phyloP scores from a whole-genome alignment of 768 basidiomycete species.

The Auriscalpium orientale region DNA sequence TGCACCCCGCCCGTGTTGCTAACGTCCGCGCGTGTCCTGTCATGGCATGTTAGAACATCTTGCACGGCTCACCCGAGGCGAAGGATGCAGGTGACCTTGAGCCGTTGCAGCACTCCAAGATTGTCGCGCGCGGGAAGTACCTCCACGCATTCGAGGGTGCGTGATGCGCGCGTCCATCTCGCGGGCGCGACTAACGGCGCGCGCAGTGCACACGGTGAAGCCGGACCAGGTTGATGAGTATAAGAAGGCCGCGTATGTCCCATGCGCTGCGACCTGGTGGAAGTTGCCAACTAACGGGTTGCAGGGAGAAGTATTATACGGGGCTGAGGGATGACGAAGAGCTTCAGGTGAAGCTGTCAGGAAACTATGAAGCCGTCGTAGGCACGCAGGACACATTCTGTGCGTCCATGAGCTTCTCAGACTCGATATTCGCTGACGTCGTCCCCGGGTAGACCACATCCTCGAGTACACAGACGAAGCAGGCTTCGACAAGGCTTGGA shows the following conservation, averaged over 20 bases:
- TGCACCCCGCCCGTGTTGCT: conserved; percentile 14
- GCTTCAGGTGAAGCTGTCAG: conserved; percentile 81
- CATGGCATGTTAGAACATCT: conserved; percentile 47
- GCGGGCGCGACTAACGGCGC: conserved; percentile 1
- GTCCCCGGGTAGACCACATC: conserved; percentile 45
- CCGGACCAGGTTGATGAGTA: conserved; percentile 79
- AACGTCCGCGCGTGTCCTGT: conserved; percentile 17
- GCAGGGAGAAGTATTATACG: conserved; percentile 77
- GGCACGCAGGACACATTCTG: conserved; percentile 87
- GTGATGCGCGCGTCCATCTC: conserved; percentile 18
- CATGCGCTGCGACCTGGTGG: background rate
- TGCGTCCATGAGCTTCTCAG: conserved; percentile 19
- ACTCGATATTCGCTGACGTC: background rate
- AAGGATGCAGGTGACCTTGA: conserved; percentile 75
- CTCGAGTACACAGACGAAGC: conserved; percentile 92
- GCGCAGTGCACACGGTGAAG: conserved; percentile 75
- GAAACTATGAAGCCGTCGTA: conserved; percentile 87
- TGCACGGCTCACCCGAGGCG: conserved; percentile 93
- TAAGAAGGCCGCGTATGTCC: conserved; percentile 75
- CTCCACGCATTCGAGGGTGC: conserved; percentile 84
- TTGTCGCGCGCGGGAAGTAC: conserved; percentile 92
- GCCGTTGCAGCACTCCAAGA: conserved; percentile 72
- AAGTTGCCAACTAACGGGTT: background rate
- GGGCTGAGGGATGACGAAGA: conserved; percentile 68
- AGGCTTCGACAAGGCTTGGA: conserved; percentile 74